These are phyloP conservation scores for Strobilomyces dryophilus DNA, from an alignment of 768 basidiomycete species.

Conservation along the genomic window DNA sequence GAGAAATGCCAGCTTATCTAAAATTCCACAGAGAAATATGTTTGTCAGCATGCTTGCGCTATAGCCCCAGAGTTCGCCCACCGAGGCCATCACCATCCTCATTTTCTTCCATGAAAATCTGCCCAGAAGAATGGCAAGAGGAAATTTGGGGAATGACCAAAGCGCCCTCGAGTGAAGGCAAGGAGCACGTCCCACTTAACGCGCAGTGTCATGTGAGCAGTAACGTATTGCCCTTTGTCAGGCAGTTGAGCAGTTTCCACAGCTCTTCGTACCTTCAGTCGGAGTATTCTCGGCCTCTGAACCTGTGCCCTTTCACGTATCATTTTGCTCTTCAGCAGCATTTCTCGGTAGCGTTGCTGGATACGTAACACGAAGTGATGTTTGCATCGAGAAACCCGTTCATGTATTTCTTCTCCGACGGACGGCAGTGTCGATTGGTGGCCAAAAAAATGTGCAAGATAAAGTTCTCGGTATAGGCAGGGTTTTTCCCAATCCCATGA, in stretches of 20 bases:
- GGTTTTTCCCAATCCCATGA: constrained; percentile 33
- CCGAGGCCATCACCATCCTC: constrained; percentile 25
- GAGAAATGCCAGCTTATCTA: constrained; percentile 1
- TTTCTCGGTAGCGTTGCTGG: constrained; percentile 24
- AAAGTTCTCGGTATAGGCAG: constrained; percentile 46
- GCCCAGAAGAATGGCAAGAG: constrained; percentile 33
- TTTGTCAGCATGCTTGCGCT: constrained; percentile 23
- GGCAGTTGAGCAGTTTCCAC: not conserved
- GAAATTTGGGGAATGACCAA: constrained; percentile 29
- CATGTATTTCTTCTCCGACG: constrained; percentile 57
- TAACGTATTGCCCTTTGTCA: not conserved
- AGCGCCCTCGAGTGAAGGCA: constrained; percentile 1
- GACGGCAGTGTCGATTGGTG: constrained; percentile 36
- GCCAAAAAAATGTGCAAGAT: constrained; percentile 12
- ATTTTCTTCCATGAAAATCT: constrained; percentile 24
- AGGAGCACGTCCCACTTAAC: constrained; percentile 5
- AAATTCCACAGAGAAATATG: constrained; percentile 15
- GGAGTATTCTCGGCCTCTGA: constrained; percentile 56
- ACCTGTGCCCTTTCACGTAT: constrained; percentile 62
- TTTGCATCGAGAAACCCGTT: constrained; percentile 27
- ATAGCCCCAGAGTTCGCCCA: constrained; percentile 30
- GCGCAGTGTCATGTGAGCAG: constrained; percentile 31
- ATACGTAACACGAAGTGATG: constrained; percentile 5
- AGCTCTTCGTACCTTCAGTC: constrained; percentile 58
- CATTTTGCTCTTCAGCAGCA: constrained; percentile 47